Conservation (phyloP, 768 basidiomycete species). For the Phlebiopsis gigantea region DNA sequence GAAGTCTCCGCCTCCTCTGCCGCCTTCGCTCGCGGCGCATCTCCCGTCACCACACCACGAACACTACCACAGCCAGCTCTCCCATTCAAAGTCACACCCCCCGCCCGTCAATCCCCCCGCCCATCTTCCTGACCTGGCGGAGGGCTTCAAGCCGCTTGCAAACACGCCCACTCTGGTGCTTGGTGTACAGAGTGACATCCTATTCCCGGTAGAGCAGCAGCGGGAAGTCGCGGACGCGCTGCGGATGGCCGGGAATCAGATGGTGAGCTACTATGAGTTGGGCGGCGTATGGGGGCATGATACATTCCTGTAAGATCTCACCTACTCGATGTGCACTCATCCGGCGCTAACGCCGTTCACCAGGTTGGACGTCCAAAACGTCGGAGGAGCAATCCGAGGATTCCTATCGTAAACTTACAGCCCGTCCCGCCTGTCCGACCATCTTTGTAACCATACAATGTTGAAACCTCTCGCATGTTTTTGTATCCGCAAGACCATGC, state of each 20-base stretch:
- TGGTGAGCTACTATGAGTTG: conserved; percentile 93
- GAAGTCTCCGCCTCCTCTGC: conserved; percentile 21
- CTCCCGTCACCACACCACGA: conserved; percentile 17
- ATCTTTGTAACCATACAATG: neutral
- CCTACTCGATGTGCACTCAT: neutral
- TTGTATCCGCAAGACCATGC: neutral
- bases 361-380: conserved; percentile 82
- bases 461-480: neutral
- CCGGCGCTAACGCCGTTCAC: conserved; percentile 2
- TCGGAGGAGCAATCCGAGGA: conserved; percentile 87
- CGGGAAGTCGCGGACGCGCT: conserved; percentile 91
- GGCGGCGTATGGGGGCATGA: conserved; percentile 99
- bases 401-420: conserved; percentile 55
- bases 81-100: conserved; percentile 65
- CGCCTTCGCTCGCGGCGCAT: conserved; percentile 23
- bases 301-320: conserved; percentile 78
- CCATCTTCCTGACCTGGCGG: conserved; percentile 70
- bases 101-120: conserved; percentile 70
- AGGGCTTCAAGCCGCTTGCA: conserved; percentile 69
- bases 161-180: conserved; percentile 81
- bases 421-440: neutral
- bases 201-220: conserved; percentile 97
- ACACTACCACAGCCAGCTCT: conserved; percentile 24
- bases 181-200: conserved; percentile 94
- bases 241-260: conserved; percentile 80